phyloP scores from a whole-genome alignment of 768 basidiomycete genomes.

The Mycena olivaceomarginata region DNA sequence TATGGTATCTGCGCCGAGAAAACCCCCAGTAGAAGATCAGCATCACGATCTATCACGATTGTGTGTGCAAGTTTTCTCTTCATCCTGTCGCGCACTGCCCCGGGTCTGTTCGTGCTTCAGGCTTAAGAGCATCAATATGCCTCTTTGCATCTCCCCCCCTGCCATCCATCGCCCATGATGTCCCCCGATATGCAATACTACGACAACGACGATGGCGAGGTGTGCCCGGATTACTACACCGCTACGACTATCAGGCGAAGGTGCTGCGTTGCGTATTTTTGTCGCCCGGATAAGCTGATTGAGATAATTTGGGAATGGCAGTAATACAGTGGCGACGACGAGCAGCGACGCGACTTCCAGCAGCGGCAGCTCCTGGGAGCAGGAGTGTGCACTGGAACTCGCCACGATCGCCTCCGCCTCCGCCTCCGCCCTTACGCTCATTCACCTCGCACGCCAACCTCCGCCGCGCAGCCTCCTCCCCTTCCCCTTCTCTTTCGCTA shows the following conservation, averaged over 20 bases:
- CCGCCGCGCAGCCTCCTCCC: slow-evolving; percentile 20
- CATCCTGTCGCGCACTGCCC: slow-evolving; percentile 32
- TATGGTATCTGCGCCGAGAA: not conserved
- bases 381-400: slow-evolving; percentile 50
- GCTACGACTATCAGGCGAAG: slow-evolving; percentile 58
- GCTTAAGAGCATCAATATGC: slow-evolving; percentile 11
- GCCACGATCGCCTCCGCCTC: slow-evolving; percentile 38
- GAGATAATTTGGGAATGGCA: not conserved
- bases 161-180: slow-evolving; percentile 28
- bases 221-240: slow-evolving; percentile 63
- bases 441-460: slow-evolving; percentile 33
- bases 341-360: slow-evolving; percentile 45
- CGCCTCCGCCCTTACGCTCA: slow-evolving; percentile 44
- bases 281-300: slow-evolving; percentile 7
- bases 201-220: slow-evolving; percentile 48
- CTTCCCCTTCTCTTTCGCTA: slow-evolving; percentile 34
- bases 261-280: slow-evolving; percentile 47
- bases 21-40: slow-evolving; percentile 4
- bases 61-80: slow-evolving; percentile 6
- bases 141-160: slow-evolving; percentile 12
- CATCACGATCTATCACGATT: slow-evolving; percentile 33
- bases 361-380: slow-evolving; percentile 22
- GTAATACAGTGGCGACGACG: slow-evolving; percentile 45
- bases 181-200: slow-evolving; percentile 23
- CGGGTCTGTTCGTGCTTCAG: not conserved